Percentiles rank a stretch among this genome's conserved stretches.
These are phyloP conservation scores for Sarocladium oryzae DNA, from an alignment of 2,329 filamentous ascomycete species.

Conservation along the genomic window DNA sequence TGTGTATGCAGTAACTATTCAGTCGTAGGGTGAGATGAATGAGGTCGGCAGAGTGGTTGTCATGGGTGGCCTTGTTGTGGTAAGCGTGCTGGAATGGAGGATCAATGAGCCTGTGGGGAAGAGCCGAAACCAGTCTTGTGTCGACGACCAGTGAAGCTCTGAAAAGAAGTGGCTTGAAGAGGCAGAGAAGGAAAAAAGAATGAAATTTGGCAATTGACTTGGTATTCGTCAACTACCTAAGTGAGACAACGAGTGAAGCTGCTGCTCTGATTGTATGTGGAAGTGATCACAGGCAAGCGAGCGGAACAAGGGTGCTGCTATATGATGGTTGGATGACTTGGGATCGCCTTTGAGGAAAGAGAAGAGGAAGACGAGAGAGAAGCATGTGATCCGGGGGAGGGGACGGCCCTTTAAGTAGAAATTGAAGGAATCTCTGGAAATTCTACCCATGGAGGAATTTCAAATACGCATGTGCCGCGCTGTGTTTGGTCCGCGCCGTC, in stretches of 20 bases:
- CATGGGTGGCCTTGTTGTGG: background rate
- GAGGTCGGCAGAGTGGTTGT: background rate
- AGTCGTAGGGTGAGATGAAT: background rate
- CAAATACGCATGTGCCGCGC: background rate
- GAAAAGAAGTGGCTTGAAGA: no score
- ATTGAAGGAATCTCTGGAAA: background rate
- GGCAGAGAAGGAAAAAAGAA: background rate
- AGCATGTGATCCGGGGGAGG: slow-evolving; percentile 3
- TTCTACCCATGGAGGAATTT: no score
- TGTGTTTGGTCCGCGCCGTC: no score
- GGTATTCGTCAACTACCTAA: background rate
- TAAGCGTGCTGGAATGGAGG: background rate
- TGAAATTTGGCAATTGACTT: background rate
- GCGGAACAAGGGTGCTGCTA: no score
- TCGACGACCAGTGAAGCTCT: no score
- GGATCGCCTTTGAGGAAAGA: background rate
- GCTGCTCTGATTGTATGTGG: no score
- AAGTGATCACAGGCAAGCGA: no score
- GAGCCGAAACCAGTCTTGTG: background rate
- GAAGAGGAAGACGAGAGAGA: background rate
- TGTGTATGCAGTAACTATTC: background rate
- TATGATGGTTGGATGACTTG: no score
- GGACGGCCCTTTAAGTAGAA: background rate
- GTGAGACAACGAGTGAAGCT: background rate
- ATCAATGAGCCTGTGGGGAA: background rate